Evolutionary conservation across 108 stramenopile species (phyloP).

Genomic region (Cyclotella distinguenda): DNA sequence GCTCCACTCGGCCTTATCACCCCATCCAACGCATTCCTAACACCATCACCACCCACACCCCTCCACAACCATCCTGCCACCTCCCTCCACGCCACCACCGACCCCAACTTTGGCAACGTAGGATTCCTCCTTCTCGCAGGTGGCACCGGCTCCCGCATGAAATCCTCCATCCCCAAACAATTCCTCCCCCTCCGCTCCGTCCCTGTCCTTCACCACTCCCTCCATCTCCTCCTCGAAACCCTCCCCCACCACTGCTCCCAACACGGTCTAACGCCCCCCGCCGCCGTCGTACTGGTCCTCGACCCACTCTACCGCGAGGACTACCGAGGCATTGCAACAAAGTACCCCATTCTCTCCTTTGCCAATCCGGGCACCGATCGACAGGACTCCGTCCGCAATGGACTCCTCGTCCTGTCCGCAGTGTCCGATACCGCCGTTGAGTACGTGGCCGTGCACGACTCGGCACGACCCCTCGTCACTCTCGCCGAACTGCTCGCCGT

Average conservation of each 20-base stretch:
- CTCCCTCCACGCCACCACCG: not conserved
- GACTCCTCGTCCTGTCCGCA: constrained; percentile 65
- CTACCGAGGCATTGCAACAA: constrained; percentile 69
- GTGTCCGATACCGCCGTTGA: constrained; percentile 42
- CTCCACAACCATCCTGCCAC: not conserved
- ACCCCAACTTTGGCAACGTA: constrained; percentile 57
- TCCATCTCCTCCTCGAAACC: constrained; percentile 84
- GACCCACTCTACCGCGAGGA: constrained; percentile 87
- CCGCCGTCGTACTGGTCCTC: constrained; percentile 85
- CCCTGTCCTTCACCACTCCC: constrained; percentile 87
- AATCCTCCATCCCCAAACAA: constrained; percentile 91
- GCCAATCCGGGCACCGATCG: constrained; percentile 92
- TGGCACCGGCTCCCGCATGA: constrained; percentile 94
- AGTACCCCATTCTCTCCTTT: constrained; percentile 68
- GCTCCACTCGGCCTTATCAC: not conserved
- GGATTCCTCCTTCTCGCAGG: constrained; percentile 91
- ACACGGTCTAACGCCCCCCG: constrained; percentile 38
- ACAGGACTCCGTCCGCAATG: constrained; percentile 93
- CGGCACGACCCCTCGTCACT: constrained; percentile 91
- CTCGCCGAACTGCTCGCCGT: constrained; percentile 74
- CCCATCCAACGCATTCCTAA: constrained; percentile 2
- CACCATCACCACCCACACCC: not conserved
- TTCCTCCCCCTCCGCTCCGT: constrained; percentile 76
- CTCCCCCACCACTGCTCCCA: constrained; percentile 45
- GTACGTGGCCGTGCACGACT: constrained; percentile 89